These are phyloP conservation scores for Xylariaceae sp. DNA, from an alignment of 2,329 filamentous ascomycete genomes.

Conservation along the genomic window DNA sequence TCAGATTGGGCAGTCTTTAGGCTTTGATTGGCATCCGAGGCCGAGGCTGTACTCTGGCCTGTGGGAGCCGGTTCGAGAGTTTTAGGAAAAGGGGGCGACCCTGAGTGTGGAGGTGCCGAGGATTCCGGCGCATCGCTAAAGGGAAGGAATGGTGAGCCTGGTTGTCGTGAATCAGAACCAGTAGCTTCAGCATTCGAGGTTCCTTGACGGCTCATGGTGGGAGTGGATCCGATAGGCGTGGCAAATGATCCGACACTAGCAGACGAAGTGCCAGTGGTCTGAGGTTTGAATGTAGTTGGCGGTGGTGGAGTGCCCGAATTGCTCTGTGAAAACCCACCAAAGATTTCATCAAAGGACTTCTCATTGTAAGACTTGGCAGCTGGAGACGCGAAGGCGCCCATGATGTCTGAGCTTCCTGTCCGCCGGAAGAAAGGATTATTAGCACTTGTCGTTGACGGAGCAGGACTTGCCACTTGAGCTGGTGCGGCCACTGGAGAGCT, in stretches of 20 bases:
- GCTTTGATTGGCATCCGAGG: slow-evolving; percentile 32
- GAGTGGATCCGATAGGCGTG: slow-evolving; percentile 57
- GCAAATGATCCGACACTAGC: slow-evolving; percentile 51
- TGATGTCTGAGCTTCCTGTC: slow-evolving; percentile 59
- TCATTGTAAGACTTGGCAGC: slow-evolving; percentile 49
- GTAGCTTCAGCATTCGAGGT: slow-evolving; percentile 60
- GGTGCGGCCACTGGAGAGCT: slow-evolving; percentile 46
- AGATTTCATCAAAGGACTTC: slow-evolving; percentile 81
- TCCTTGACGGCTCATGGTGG: slow-evolving; percentile 61
- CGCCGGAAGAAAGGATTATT: slow-evolving; percentile 95
- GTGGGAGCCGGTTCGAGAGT: slow-evolving; percentile 39
- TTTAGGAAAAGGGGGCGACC: slow-evolving; percentile 63
- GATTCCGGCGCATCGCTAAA: slow-evolving; percentile 67
- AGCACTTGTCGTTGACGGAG: slow-evolving; percentile 65
- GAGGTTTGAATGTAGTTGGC: slow-evolving; percentile 60
- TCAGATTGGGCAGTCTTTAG: slow-evolving; percentile 26
- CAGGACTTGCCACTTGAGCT: slow-evolving; percentile 65
- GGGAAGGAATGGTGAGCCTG: slow-evolving; percentile 73
- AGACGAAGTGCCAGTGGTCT: slow-evolving; percentile 56
- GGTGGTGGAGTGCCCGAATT: slow-evolving; percentile 44
- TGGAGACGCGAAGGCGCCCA: slow-evolving; percentile 51
- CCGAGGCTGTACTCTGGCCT: slow-evolving; percentile 35
- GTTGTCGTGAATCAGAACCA: slow-evolving; percentile 71
- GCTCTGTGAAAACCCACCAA: slow-evolving; percentile 62
- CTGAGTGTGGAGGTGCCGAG: slow-evolving; percentile 73